Base-by-base conservation (phyloP, 164 flowering plant genomes). In the Echeveria elegans region DNA sequence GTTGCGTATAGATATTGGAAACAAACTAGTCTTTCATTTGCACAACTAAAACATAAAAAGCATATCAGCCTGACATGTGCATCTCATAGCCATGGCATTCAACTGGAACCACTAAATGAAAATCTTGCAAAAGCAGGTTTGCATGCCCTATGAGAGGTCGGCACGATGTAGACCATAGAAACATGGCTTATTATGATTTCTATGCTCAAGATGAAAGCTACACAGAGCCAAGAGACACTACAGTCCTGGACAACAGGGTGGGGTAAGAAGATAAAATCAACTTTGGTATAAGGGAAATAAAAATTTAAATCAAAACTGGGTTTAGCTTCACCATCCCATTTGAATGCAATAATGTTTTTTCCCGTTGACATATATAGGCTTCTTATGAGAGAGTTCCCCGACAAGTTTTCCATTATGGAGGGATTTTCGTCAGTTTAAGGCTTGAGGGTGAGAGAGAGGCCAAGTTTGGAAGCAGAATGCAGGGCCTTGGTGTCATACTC, bases 401-500 rank as follows among this genome's bases (percentile, higher is more conserved):
- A 7, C 15, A 40, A 11, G 11, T 9, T 40, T 40, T 40, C 45
- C 45, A 40, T 40, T 40, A 40, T 11, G 47, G 61, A 12, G 28
- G 30, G 32, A 12, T 11, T 11, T 14, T 56, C 32, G 18, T 28
- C 32, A 2, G 31, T 12, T 56, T 56, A 56, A 56, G 61, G 61
- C 32, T 56, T 56, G 32, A 56, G 61, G 61, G 32, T 32, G 61
- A 56, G 32, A 11, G 10, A 26, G 61, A 56, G 61, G 19, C 61
- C 61, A 15, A 56, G 19, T 29, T 56, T 56, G 61, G 61, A 56
- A 15, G 61, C 61, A 2, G 61, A 56, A 12, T 56, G 61, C 61
- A 26, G 3, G 61, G 61, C 61, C 19, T 56, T 56, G 32, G 61
- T 56, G 32, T 56, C 61, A 56, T 56, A 56, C n/a, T 56, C 61